phyloP scores from a whole-genome alignment of 1,284 basidiomycete genomes.

The Fomitopsis pinicola region DNA sequence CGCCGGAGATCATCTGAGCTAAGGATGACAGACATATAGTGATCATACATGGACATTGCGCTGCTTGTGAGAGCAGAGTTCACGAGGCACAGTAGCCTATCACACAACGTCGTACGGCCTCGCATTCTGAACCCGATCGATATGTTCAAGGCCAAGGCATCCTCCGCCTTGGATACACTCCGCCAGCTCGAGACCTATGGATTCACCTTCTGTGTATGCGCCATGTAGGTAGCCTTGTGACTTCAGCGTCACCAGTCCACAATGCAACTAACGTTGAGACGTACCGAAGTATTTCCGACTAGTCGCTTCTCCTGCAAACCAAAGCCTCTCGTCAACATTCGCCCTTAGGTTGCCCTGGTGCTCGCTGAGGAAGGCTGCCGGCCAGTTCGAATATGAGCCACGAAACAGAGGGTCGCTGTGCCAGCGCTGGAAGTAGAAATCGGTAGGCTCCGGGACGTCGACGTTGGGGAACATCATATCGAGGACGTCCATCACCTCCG shows the following conservation, averaged over 20 bases:
- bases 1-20: too few relatives aligned
- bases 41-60: too few relatives aligned
- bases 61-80: too few relatives aligned
- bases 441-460: conserved; percentile 46
- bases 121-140: conserved; percentile 24
- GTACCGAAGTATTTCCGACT: conserved; percentile 54
- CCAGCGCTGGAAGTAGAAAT: conserved; percentile 59
- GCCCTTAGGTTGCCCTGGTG: conserved; percentile 56
- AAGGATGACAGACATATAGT: too few relatives aligned
- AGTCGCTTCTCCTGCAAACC: conserved; percentile 65
- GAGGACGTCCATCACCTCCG: conserved; percentile 53
- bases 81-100: not conserved
- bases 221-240: conserved; percentile 33
- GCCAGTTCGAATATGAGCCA: conserved; percentile 71
- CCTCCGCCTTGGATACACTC: conserved; percentile 20
- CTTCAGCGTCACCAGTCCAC: not conserved
- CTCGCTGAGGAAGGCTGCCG: conserved; percentile 47
- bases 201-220: conserved; percentile 31
- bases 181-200: conserved; percentile 21
- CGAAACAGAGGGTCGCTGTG: conserved; percentile 50
- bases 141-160: conserved; percentile 22
- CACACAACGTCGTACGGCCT: conserved; percentile 18
- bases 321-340: conserved; percentile 47
- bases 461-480: conserved; percentile 52
- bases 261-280: conserved; percentile 10